Conservation (phyloP, 208 protist species). For the Trypanosoma melophagium region DNA sequence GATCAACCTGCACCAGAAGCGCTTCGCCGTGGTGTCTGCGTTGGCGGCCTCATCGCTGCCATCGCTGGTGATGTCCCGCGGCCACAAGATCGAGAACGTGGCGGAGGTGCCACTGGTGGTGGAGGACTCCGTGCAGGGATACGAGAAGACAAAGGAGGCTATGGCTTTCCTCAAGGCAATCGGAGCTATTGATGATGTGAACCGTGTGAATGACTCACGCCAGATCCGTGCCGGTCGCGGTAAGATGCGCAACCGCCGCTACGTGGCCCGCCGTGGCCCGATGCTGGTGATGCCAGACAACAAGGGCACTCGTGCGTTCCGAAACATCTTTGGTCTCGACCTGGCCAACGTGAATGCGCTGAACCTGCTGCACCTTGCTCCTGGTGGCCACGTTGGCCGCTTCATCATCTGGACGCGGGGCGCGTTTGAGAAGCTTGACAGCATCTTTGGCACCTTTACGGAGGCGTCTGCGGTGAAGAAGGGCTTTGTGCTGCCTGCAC, state of each 20-base stretch:
- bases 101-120: slow-evolving; percentile 97
- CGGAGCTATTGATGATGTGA: slow-evolving; percentile 94
- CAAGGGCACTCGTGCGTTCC: slow-evolving; percentile 91
- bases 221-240: slow-evolving; percentile 94
- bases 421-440: slow-evolving; percentile 97
- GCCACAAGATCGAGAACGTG: slow-evolving; percentile 96
- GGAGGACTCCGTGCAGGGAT: slow-evolving; percentile 78
- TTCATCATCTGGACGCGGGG: slow-evolving; percentile 99
- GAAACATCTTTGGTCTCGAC: slow-evolving; percentile 98
- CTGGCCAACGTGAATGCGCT: slow-evolving; percentile 91
- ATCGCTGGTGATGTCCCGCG: slow-evolving; percentile 97
- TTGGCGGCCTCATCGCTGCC: slow-evolving; percentile 96
- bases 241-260: slow-evolving; percentile 97
- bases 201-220: slow-evolving; percentile 88
- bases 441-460: slow-evolving; percentile 94
- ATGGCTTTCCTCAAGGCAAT: slow-evolving; percentile 92
- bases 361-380: slow-evolving; percentile 98
- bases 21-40: slow-evolving; percentile 97
- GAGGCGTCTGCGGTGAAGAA: slow-evolving; percentile 87
- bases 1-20: slow-evolving; percentile 96
- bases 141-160: slow-evolving; percentile 97
- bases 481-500: slow-evolving; percentile 65
- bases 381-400: slow-evolving; percentile 98
- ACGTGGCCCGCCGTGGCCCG: slow-evolving; percentile 93
- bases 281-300: slow-evolving; percentile 95